Conservation (phyloP, 345 rosid species). For the Leavenworthia alabamica region DNA sequence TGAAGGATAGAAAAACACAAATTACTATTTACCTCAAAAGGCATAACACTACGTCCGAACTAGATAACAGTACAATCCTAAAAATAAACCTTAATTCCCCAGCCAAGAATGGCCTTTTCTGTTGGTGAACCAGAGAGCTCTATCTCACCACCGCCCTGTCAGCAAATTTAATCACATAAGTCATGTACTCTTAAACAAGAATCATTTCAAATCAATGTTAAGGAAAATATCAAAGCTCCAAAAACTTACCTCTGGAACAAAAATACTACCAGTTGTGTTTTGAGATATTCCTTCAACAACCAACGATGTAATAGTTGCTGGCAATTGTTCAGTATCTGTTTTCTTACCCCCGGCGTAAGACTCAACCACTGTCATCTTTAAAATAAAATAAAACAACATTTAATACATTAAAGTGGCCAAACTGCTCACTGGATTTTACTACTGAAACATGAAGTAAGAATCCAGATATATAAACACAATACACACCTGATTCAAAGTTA, state of each 20-base stretch:
- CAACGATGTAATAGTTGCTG: constrained; percentile 41
- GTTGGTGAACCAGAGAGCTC: constrained; percentile 93
- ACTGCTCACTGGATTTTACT: too few relatives aligned
- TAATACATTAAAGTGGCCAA: too few relatives aligned
- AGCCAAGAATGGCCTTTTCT: constrained; percentile 91
- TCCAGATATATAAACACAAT: constrained; percentile 2
- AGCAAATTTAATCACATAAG: constrained; percentile 1
- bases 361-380: constrained; percentile 88
- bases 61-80: not conserved
- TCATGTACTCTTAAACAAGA: not conserved
- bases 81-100: constrained; percentile 70
- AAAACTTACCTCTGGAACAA: constrained; percentile 58
- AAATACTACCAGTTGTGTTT: constrained; percentile 84
- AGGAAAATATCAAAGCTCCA: not conserved
- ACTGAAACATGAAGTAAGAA: not conserved
- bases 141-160: constrained; percentile 61
- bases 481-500: constrained; percentile 74
- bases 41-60: not conserved
- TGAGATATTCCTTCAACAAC: constrained; percentile 66
- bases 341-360: constrained; percentile 67
- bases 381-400: not conserved
- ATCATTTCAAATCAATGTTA: too few relatives aligned
- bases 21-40: not conserved
- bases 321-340: constrained; percentile 43
- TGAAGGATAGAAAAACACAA: constrained; percentile 29